Evolutionary conservation across 2,329 filamentous ascomycete species (phyloP).

Genomic region (Epichloe uncinata): DNA sequence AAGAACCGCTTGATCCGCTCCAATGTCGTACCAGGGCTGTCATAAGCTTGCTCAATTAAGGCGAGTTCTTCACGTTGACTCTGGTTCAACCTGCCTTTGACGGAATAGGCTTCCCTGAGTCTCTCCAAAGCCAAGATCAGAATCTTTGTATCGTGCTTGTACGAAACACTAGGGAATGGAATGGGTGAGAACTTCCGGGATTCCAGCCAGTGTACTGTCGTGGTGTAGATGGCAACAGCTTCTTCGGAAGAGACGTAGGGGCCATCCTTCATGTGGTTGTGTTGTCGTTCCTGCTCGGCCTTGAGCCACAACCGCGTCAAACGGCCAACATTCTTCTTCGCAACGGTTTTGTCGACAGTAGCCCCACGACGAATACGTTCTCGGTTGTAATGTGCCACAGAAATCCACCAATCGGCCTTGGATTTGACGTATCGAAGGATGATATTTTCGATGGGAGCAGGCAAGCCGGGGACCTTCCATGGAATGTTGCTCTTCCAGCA

Average conservation of each 20-base stretch:
- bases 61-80: constrained; percentile 95
- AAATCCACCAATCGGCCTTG: constrained; percentile 99
- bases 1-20: constrained; percentile 96
- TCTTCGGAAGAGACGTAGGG: constrained; percentile 98
- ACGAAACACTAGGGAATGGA: constrained; percentile 95
- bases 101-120: constrained; percentile 88
- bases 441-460: constrained; percentile 96
- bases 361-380: constrained; percentile 93
- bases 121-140: constrained; percentile 89
- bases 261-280: constrained; percentile 99
- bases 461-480: constrained; percentile 95
- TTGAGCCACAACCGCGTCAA: constrained; percentile 94
- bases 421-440: constrained; percentile 98
- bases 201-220: constrained; percentile 96
- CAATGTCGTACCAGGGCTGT: constrained; percentile 89
- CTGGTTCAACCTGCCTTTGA: constrained; percentile 92
- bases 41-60: constrained; percentile 94
- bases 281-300: constrained; percentile 93
- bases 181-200: constrained; percentile 97
- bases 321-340: constrained; percentile 96
- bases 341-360: constrained; percentile 97
- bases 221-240: constrained; percentile 96
- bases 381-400: constrained; percentile 95
- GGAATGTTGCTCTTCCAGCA: constrained; percentile 99
- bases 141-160: constrained; percentile 99